Evolutionary conservation across 225 moss, liverwort and hornwort species (phyloP), one percentile per base, ranked within the genome.

Genomic region (Pseudoscleropodium purum): DNA sequence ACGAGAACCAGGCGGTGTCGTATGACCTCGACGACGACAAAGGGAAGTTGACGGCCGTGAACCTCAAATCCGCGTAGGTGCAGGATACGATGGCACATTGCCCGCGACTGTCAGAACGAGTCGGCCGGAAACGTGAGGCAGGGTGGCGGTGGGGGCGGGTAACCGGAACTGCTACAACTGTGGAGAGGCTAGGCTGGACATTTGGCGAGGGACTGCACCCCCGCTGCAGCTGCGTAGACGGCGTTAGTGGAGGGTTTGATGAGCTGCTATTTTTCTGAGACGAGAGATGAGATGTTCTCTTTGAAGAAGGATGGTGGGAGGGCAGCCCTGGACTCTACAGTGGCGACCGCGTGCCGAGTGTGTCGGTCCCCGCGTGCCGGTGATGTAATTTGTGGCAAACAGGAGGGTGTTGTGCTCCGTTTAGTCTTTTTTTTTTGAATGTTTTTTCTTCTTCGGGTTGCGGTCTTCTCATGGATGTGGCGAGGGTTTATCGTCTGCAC

Each of bases 101-200:
- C 97, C 25, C 97, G 97, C 2, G 97, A 97, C 90, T 97, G 98
- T 76, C 90, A 92, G 62, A 95, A 91, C 74, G 96, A 97, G 92
- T 91, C 93, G 61, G 90, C 93, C 15, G 96, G 96, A 49, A 97
- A 96, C 68, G 92, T 91, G 29, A 92, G 94, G 89, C 94, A 92
- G 91, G 96, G 96, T 6, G 95, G 96, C 12, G 95, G 95, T 23
- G 97, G 95, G 0, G 96, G 94, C 7, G 95, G 96, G 0, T 47
- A 96, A 95, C 89, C 95, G 97, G 7, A 96, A 63, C 91, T 97
- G 97, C 89, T 97, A 97, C 88, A 96, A 96, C 94, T 97, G 97
- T 87, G 97, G 97, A 84, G 97, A 97, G 91, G 33, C 95, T 43
- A 97, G 91, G 33, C 95, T 43, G 97, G 97, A 45, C 97, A 97